These are phyloP conservation scores for Moesziomyces sp. DNA, from an alignment of 1,284 basidiomycete genomes.

Conservation along the genomic window DNA sequence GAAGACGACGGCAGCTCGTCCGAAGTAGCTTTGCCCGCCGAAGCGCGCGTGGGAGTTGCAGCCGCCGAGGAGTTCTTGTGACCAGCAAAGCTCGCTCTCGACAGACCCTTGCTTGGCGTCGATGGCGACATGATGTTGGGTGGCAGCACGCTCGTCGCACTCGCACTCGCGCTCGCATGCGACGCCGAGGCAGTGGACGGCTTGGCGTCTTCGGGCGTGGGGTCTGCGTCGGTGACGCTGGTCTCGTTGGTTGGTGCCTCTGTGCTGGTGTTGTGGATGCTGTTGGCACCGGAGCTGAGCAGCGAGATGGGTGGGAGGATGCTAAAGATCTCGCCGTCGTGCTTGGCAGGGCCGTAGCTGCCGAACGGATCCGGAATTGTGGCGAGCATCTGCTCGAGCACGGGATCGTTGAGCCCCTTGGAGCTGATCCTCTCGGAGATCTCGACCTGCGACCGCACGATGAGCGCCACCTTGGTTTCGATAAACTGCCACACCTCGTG, in stretches of 20 bases:
- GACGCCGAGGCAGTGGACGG: neutral
- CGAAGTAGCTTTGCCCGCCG: neutral
- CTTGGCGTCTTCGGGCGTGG: slow-evolving; percentile 7
- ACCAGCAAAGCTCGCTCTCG: slow-evolving; percentile 10
- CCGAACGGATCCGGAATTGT: slow-evolving; percentile 92
- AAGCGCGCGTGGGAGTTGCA: slow-evolving; percentile 27
- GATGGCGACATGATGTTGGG: slow-evolving; percentile 52
- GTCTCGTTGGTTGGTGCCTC: slow-evolving; percentile 36
- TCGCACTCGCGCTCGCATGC: neutral
- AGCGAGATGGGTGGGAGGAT: slow-evolving; percentile 71
- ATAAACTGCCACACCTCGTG: slow-evolving; percentile 92
- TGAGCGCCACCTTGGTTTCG: slow-evolving; percentile 70
- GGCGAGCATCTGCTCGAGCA: slow-evolving; percentile 89
- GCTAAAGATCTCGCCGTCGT: slow-evolving; percentile 90
- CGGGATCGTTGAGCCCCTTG: slow-evolving; percentile 86
- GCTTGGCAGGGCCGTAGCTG: slow-evolving; percentile 84
- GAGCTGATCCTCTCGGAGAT: slow-evolving; percentile 78
- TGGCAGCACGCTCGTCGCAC: slow-evolving; percentile 20
- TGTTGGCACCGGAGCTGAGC: slow-evolving; percentile 43
- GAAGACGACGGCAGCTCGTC: slow-evolving; percentile 30
- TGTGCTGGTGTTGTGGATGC: slow-evolving; percentile 35
- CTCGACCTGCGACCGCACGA: slow-evolving; percentile 62
- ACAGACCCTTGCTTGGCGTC: slow-evolving; percentile 46
- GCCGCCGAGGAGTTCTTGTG: slow-evolving; percentile 4
- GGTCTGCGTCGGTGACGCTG: slow-evolving; percentile 25